Base-by-base conservation (phyloP, 2,329 filamentous ascomycete species). In the Claviceps sp. region DNA sequence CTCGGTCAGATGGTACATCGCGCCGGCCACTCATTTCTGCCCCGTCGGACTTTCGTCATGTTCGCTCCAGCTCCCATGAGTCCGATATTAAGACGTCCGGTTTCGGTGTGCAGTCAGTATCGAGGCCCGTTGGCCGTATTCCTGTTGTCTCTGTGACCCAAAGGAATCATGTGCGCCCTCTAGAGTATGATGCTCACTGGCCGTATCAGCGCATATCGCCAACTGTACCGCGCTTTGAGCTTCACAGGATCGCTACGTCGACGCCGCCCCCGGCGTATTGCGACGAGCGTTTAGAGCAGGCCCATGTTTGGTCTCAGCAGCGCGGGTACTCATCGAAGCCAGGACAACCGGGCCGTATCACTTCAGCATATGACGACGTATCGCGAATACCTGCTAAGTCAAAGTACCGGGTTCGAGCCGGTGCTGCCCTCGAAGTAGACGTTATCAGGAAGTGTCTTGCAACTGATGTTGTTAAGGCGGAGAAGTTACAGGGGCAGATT, bases 41-140 rank as follows among this genome's bases (percentile, higher is more conserved):
- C 20, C 80, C 80, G 3, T 73, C 73, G 47, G 70, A 83, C 62
- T 84, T 84, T 59, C 75, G 74, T 47, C 80, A 83, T 66, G 58
- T 83, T 48, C 67, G 75, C 51, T 75, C 74, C 18, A 70, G 69
- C 47, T 66, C 71, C n/a, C 68, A 68, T 52, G 68, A 70, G 47
- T 66, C 69, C 50, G 62, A 66, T 24, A 26, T 47, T 30, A 55
- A 47, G 2, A 45, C 45, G n/a, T 47, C 45, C n/a, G 30, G 50
- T 4, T 40, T 50, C n/a, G 45, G 48, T 40, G 52, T 44, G 24
- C 56, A 55, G 11, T 50, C 52, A 47, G 8, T 22, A 16, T 26
- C 44, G 30, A 24, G 42, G 22, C 26, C 37, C 24, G 8, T 26
- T 34, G 8, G 16, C 34, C 18, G 18, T 7, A 20, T 5, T 16